phyloP scores from a whole-genome alignment of 2,329 filamentous ascomycete genomes.

The Trichophyton benhamiae region DNA sequence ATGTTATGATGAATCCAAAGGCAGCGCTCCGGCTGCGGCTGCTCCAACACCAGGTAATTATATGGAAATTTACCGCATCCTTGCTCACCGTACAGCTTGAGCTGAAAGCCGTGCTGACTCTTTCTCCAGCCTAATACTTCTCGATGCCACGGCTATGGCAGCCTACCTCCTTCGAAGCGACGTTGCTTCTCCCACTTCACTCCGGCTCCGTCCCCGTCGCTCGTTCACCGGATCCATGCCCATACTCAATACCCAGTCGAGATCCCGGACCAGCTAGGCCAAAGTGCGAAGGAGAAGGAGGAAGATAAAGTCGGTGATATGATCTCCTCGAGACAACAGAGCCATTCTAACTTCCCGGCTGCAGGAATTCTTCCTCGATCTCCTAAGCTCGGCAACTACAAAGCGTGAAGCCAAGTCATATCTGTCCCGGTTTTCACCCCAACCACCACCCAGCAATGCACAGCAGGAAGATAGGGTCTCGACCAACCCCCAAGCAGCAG shows the following conservation, averaged over 20 bases:
- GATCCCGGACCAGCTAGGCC: constrained; percentile 18
- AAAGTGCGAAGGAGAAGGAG: constrained; percentile 33
- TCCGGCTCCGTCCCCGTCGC: neutral
- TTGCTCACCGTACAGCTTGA: neutral
- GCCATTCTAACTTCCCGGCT: neutral
- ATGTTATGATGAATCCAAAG: constrained; percentile 8
- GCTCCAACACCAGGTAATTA: constrained; percentile 8
- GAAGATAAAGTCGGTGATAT: constrained; percentile 27
- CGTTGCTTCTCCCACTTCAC: constrained; percentile 10
- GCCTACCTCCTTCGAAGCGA: constrained; percentile 9
- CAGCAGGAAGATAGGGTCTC: constrained; percentile 19
- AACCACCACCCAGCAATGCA: constrained; percentile 24
- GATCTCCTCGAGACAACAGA: constrained; percentile 5
- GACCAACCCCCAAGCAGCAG: neutral
- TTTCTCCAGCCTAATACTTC: constrained; percentile 8
- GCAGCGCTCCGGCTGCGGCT: constrained; percentile 6
- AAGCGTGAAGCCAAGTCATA: constrained; percentile 89
- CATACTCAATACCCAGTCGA: neutral
- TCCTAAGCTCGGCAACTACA: constrained; percentile 78
- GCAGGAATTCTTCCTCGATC: constrained; percentile 73
- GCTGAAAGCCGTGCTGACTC: neutral
- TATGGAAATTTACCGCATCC: neutral
- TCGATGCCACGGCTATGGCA: neutral
- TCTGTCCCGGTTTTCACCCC: constrained; percentile 64
- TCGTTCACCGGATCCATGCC: neutral